Evolutionary conservation across 169 alveolate genomes (phyloP), one percentile per base, ranked within the genome.

Genomic region (Neospora caninum): DNA sequence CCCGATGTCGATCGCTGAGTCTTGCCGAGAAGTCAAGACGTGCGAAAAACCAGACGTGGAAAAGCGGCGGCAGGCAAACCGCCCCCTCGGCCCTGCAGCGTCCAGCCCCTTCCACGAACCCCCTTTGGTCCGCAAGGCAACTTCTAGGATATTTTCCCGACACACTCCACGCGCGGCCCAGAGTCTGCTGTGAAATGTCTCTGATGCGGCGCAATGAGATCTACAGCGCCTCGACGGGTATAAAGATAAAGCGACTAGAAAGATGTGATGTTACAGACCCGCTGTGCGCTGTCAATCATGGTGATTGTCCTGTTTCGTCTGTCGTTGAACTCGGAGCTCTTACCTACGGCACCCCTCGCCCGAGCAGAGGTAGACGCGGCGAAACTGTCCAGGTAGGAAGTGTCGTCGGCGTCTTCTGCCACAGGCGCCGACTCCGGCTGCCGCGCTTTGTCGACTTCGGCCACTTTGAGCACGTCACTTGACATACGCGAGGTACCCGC

Each of bases 381-480:
- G 86, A n/a, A 78, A n/a, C 86, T 16, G 20, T 78, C 39, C 41
- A 78, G 22, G 86, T 36, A 78, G 45, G 86, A 78, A n/a, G 86
- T 29, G 86, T n/a, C 86, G 86, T 78, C 86, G 45, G 45, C 86
- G 22, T 78, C 86, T 20, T 78, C 86, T 20, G 1, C 42, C 27
- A 78, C 86, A 29, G 86, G 86, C 2, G 86, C 86, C 39, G 86
- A 78, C n/a, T 78, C 86, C 1, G 86, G 86, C 45, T 78, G 86
- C 27, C 86, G 9, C 49, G 86, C 41, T 78, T 78, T 78, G 31
- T 78, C 86, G 29, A 78, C 43, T 38, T 78, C 86, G 1, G 86
- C 86, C 27, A 78, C 86, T n/a, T 78, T 78, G 49, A 78, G 86
- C 43, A 78, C 86, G 86, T 69, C 42, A 10, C 45, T 16, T 43